Evolutionary conservation across 2,329 filamentous ascomycete species (phyloP).

Genomic region (Stagonosporopsis tanaceti): DNA sequence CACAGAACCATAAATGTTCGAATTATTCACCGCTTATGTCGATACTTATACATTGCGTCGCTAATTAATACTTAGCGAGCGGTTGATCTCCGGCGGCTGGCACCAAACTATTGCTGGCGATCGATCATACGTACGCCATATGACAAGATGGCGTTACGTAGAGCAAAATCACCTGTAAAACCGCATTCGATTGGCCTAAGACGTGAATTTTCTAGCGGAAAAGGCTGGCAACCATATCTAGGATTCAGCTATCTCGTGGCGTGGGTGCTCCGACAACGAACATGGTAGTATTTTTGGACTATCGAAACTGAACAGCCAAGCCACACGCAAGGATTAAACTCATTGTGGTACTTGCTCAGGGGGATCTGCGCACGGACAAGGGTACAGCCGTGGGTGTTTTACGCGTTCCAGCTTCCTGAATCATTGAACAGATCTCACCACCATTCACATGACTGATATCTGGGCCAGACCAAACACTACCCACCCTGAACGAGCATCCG

Average conservation of each 20-base stretch:
- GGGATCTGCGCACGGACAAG: conserved; percentile 1
- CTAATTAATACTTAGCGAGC: background rate
- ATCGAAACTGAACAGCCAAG: background rate
- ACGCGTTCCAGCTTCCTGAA: conserved; percentile 1
- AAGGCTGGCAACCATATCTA: background rate
- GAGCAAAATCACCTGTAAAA: background rate
- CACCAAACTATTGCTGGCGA: background rate
- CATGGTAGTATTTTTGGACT: too few species aligned
- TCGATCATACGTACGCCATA: background rate
- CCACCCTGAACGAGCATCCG: background rate
- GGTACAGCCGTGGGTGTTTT: conserved; percentile 1
- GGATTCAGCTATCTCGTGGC: too few species aligned
- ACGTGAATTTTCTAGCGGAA: too few species aligned
- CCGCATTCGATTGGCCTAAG: background rate
- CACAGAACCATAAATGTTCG: background rate
- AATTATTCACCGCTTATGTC: too few species aligned
- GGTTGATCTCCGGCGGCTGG: background rate
- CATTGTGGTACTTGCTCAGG: conserved; percentile 1
- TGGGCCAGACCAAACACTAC: background rate
- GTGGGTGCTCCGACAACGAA: too few species aligned
- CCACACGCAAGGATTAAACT: background rate
- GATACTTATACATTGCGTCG: background rate
- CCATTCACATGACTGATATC: background rate
- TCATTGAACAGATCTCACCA: background rate
- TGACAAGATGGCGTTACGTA: background rate